Conservation (phyloP, 2,329 filamentous ascomycete species). For the Fusarium secorum region DNA sequence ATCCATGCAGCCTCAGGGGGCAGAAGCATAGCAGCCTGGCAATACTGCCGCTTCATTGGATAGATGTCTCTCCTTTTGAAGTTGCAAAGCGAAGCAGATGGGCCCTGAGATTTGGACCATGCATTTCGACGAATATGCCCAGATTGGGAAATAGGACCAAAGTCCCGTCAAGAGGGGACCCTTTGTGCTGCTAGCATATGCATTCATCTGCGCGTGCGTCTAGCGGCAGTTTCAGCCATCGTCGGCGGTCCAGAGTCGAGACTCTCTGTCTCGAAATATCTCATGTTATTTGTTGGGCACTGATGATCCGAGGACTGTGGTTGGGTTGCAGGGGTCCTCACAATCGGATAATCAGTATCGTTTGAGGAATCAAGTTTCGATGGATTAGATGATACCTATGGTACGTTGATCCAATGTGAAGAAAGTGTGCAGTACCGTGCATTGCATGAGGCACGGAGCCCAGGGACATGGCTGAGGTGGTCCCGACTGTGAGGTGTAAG, state of each 20-base stretch:
- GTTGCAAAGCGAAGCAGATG: conserved; percentile 29
- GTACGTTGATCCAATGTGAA: conserved; percentile 3
- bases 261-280: background rate
- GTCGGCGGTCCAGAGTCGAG: conserved; percentile 1
- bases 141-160: conserved; percentile 30
- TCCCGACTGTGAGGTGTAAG: conserved; percentile 36
- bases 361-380: conserved; percentile 7
- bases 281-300: conserved; percentile 1
- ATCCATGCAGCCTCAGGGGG: conserved; percentile 23
- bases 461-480: conserved; percentile 19
- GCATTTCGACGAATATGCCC: conserved; percentile 37
- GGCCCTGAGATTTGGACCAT: conserved; percentile 20
- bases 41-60: conserved; percentile 24
- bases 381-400: background rate
- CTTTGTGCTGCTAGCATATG: conserved; percentile 25
- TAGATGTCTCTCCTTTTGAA: background rate
- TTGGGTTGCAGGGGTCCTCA: background rate
- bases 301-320: background rate
- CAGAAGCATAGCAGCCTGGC: conserved; percentile 30
- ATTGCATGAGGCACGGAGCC: conserved; percentile 9
- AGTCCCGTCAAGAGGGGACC: conserved; percentile 21
- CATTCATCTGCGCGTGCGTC: background rate
- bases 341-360: background rate
- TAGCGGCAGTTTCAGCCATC: conserved; percentile 25
- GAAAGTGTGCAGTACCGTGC: conserved; percentile 6